Evolutionary conservation across 2,329 filamentous ascomycete species (phyloP), one percentile per base, ranked within the genome.

Genomic region (Scytalidium lignicola): DNA sequence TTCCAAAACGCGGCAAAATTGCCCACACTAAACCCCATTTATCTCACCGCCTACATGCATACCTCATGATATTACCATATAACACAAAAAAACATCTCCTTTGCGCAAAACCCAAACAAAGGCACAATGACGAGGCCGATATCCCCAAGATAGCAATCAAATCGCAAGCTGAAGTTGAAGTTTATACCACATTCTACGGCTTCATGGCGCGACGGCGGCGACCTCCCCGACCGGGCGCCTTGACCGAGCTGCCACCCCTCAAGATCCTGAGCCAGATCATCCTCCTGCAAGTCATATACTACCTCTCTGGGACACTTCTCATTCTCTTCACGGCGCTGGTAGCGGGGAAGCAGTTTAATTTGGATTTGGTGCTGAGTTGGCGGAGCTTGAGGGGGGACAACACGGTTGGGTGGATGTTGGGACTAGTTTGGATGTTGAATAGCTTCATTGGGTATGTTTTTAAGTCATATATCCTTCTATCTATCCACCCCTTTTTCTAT

Each of bases 301-400:
- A 88, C 72, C 69, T 67, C 53, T 75, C 73, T 58, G 82, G 80
- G 5, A 75, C 76, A 18, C 65, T 78, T 20, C 72, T 88, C 50
- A 85, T 87, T 49, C 64, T 86, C 44, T 88, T 87, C 67, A 85
- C 81, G 3, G 81, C 80, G 2, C 68, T 87, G 23, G 82, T 86
- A 42, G 81, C 82, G 9, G 84, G 84, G 17, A 74, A 76, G 46
- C 70, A 74, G 17, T 79, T 86, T 51, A 75, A 70, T 32, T 63
- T 79, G 2, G 79, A 80, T 53, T 62, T 85, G 42, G 66, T 88
- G 3, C 71, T 87, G 43, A 78, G 76, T 62, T 88, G 84, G 84
- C 71, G 75, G 50, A 78, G 73, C 44, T 55, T 88, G 48, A 68
- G 84, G 47, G 82, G 82, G 8, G 84, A 88, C 65, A 85, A 82